Evolutionary conservation across 108 stramenopile species (phyloP), one percentile per base, ranked within the genome.

Genomic region (Phaeodactylum tricornutum): DNA sequence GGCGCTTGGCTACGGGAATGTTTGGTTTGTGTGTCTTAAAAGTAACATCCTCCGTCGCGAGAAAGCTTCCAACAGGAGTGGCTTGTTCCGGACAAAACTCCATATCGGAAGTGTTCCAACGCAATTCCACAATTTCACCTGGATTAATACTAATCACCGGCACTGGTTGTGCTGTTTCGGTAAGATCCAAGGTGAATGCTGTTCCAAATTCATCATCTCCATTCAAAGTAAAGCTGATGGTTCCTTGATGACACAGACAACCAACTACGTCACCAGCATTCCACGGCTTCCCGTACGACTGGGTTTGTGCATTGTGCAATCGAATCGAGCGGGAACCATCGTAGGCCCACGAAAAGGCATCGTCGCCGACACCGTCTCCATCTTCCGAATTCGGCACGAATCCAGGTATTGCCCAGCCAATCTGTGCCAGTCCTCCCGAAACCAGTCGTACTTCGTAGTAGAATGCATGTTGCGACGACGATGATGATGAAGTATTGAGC

Each of bases 361-460:
- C 84, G 50, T 90, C 88, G 0, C 88, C 88, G 12, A 90, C 88
- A 19, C 84, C 88, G 54, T 90, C 84, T 4, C 88, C 88, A 12
- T 66, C 64, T 34, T 85, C 84, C 55, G 67, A 74, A 45, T 81
- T 79, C 1, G 88, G 84, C 19, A 50, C 21, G 56, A 90, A 86
- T 0, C 16, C 35, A 23, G 46, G 20, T 22, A 29, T 35, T 20
- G 78, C 73, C 87, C 87, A 89, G 14, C 87, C 87, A 57, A 89
- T 73, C 52, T 90, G 88, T 5, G 74, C 71, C 4, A 90, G 43
- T 3, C 88, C 88, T 8, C 71, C 85, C 3, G 83, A 76, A 17
- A 70, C 59, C 2, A 87, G 52, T 9, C 60, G 70, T 2, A 76
- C 84, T 65, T 92, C 85, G 43, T 81, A 79, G 36, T 87, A 87